phyloP scores from a whole-genome alignment of 345 rosid species.

The Gossypium anomalum region DNA sequence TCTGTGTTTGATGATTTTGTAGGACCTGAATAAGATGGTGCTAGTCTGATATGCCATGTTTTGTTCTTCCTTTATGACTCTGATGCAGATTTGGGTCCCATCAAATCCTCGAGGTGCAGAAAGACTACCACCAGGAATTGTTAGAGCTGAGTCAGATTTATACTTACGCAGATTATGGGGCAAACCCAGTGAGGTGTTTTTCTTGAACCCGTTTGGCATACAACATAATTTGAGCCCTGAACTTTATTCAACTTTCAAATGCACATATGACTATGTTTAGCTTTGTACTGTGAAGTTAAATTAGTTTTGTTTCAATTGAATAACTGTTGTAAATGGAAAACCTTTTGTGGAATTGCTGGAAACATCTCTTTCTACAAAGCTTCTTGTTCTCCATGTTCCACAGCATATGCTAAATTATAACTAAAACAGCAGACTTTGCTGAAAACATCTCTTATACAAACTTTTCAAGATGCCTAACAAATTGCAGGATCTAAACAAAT shows the following conservation, averaged over 20 bases:
- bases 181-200: constrained; percentile 73
- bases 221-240: background rate
- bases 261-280: constrained; percentile 1
- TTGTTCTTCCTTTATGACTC: constrained; percentile 17
- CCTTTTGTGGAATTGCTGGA: background rate
- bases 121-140: constrained; percentile 78
- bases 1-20: constrained; percentile 10
- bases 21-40: constrained; percentile 9
- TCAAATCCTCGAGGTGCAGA: constrained; percentile 97
- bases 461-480: background rate
- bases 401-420: background rate
- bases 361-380: background rate
- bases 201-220: background rate
- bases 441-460: background rate
- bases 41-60: background rate
- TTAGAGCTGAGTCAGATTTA: constrained; percentile 80
- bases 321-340: background rate
- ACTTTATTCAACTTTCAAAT: background rate
- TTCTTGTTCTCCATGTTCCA: background rate
- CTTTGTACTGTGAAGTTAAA: background rate
- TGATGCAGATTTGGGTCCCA: constrained; percentile 84
- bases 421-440: background rate
- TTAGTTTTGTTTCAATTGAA: background rate
- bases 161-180: constrained; percentile 89
- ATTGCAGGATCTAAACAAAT: background rate